Evolutionary conservation across 441 rosid species (phyloP).

Genomic region (Gossypium aridum): DNA sequence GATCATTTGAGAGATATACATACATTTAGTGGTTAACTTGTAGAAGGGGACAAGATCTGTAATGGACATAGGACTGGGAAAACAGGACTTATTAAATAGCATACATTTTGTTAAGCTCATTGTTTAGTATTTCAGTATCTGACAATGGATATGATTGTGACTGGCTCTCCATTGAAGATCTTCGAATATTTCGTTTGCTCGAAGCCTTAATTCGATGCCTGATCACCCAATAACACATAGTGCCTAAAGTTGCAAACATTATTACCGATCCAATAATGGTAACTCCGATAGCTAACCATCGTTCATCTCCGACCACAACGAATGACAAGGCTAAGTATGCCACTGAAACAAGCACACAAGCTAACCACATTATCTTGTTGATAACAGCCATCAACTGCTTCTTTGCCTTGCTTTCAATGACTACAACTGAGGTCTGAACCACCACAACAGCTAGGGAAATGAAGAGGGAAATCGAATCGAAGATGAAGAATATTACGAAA

Average conservation of each 20-base stretch:
- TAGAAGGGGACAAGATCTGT: not conserved
- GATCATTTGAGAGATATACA: slow-evolving; percentile 17
- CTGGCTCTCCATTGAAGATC: slow-evolving; percentile 50
- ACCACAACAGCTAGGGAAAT: slow-evolving; percentile 89
- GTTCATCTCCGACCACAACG: slow-evolving; percentile 68
- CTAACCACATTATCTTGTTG: slow-evolving; percentile 94
- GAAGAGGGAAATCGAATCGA: slow-evolving; percentile 82
- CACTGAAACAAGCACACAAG: slow-evolving; percentile 71
- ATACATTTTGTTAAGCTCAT: slow-evolving; percentile 79
- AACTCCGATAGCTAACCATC: slow-evolving; percentile 65
- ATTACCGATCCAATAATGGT: slow-evolving; percentile 71
- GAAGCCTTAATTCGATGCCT: slow-evolving; percentile 71
- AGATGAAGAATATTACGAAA: slow-evolving; percentile 68
- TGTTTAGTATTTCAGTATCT: slow-evolving; percentile 61
- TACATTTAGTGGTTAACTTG: slow-evolving; percentile 6
- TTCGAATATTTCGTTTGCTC: slow-evolving; percentile 54
- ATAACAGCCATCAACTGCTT: slow-evolving; percentile 90
- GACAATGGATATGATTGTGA: slow-evolving; percentile 53
- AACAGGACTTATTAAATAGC: slow-evolving; percentile 41
- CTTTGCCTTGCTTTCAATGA: slow-evolving; percentile 83
- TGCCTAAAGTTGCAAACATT: slow-evolving; percentile 79
- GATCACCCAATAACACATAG: slow-evolving; percentile 88
- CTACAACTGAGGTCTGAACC: slow-evolving; percentile 91
- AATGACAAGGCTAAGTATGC: slow-evolving; percentile 74
- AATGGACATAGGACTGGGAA: not conserved